Evolutionary conservation across 768 basidiomycete genomes (phyloP), one percentile per base, ranked within the genome.

Genomic region (Polyporus arcularius): DNA sequence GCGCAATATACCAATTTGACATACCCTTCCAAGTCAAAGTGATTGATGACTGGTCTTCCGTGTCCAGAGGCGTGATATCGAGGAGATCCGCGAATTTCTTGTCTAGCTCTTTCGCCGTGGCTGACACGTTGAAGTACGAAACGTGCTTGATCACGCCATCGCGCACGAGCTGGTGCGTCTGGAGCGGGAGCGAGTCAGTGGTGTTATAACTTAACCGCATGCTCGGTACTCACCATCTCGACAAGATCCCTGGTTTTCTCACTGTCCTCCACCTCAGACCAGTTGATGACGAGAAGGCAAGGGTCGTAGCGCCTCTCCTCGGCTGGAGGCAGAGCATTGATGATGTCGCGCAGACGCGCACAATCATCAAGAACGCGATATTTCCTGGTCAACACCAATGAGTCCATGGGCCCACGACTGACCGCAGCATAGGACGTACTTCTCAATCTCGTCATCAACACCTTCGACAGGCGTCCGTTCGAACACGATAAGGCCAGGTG

Each of bases 321-420:
- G 1, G 47, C 26, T 2, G 60, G 48, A 9, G 86, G 85, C 18
- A 90, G 73, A 0, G 75, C 70, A 52, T 83, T 76, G 31, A 90
- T 70, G 18, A 90, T 75, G 58, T 90, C 86, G 38, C 88, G 82
- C 21, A 92, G 73, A 26, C 90, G 84, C 31, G 85, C 73, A 65
- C 87, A 89, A 68, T 92, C 90, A 61, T 89, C 89, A 31, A 92
- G 73, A 41, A 86, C 73, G 5, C 85, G 84, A 68, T 86, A 90
- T 77, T 89, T 88, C 67, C 88, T 90, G 65, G 4, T 0, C 40
- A 6, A 52, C 28, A 26, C 30, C 63, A 39, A 65, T 54, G 28
- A 56, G 45, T 31, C 9, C 28, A 7, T 59, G 18, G 53, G 35
- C 38, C 7, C 41, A 41, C 45, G 30, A 32, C 4, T 42, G 21